Evolutionary conservation across 257 asterid species (phyloP).

Genomic region (Cruciata laevipes): DNA sequence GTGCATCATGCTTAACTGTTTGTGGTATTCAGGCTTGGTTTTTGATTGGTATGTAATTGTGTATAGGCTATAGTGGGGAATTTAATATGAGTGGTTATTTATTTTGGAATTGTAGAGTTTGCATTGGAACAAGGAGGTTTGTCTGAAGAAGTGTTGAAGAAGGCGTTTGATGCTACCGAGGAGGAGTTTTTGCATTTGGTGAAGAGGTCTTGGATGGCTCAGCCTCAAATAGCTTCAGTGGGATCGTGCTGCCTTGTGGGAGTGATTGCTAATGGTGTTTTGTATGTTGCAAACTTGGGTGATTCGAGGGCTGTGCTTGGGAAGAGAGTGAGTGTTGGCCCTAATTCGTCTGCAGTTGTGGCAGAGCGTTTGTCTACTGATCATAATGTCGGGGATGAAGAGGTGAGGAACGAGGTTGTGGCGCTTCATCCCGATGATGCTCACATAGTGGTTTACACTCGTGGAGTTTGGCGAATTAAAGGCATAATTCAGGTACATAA

Average conservation of each 20-base stretch:
- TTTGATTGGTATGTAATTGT: background rate
- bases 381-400: slow-evolving; percentile 36
- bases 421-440: slow-evolving; percentile 44
- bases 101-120: slow-evolving; percentile 20
- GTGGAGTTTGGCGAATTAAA: slow-evolving; percentile 41
- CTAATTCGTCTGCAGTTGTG: slow-evolving; percentile 18
- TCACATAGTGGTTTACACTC: slow-evolving; percentile 29
- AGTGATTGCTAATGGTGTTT: slow-evolving; percentile 24
- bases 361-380: slow-evolving; percentile 37
- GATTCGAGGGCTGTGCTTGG: slow-evolving; percentile 43
- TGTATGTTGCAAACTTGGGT: slow-evolving; percentile 39
- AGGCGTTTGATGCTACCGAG: slow-evolving; percentile 29
- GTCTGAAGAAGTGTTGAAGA: slow-evolving; percentile 37
- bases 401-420: slow-evolving; percentile 37
- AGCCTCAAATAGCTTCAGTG: slow-evolving; percentile 35
- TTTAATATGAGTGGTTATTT: background rate
- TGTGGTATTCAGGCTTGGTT: background rate
- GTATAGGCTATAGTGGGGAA: too few species aligned
- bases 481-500: slow-evolving; percentile 37
- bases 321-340: slow-evolving; percentile 17
- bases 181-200: slow-evolving; percentile 32
- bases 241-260: slow-evolving; percentile 42
- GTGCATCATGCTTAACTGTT: background rate
- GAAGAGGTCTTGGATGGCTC: slow-evolving; percentile 26
- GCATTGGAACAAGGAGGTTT: slow-evolving; percentile 31